Evolutionary conservation across 129 eudicot species (phyloP), one percentile per base, ranked within the genome.

Genomic region (Glebionis coronaria): DNA sequence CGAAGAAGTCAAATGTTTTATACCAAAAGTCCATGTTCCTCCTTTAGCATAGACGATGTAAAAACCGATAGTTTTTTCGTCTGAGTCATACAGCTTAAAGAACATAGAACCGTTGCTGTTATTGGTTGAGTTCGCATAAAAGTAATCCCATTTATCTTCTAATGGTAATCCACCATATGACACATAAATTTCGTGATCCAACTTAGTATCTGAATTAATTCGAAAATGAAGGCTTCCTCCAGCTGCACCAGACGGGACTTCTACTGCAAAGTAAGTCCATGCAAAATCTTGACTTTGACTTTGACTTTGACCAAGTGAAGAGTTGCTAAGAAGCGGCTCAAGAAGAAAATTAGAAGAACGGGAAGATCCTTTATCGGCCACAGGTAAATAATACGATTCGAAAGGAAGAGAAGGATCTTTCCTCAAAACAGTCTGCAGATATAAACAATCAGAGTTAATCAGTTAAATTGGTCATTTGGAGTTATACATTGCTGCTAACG

Each of bases 11-110:
- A 59, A 38, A 73, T 88, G 76, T 80, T 83, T 80, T 63, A 92
- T 31, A 38, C 95, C 98, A 31, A 92, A 65, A 77, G 78, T 40
- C 96, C 98, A 88, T 44, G 80, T 84, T 70, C 98, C 98, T 70
- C 76, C 96, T 82, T 83, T 80, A 44, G 73, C 83, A 73, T 84
- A 88, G 35, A 92, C 52, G 45, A 92, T 71, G 71, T 88, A 92
- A 72, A 86, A 84, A 78, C 81, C 82, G 23, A 92, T 29, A 25
- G 47, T 42, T 31, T 74, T 72, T 56, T 85, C 85, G 29, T 65
- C 76, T 12, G 91, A 80, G 46, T 85, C 83, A 60, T 86, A 88
- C 57, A 82, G 27, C 85, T 80, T 83, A 72, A 87, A 91, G 66
- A 80, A 88, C 87, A 80, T 84, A 53, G 95, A 79, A 51, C 81